Evolutionary conservation across 2,329 filamentous ascomycete species (phyloP).

Genomic region (Trichoderma oligosporum): DNA sequence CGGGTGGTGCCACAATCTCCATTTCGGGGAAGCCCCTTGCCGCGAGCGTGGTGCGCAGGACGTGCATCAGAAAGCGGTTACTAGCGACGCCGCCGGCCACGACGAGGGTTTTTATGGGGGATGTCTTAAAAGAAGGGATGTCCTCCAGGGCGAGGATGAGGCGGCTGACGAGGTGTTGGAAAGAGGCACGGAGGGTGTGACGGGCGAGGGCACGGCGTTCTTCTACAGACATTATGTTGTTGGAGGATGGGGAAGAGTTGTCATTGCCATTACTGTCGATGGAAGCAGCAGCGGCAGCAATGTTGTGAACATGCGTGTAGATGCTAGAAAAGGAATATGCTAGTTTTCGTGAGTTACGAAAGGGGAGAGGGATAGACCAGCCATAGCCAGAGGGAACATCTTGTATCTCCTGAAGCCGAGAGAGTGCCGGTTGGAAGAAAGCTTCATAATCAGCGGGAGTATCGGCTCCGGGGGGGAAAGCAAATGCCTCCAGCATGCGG

Average conservation of each 20-base stretch:
- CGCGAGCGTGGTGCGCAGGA: constrained; percentile 57
- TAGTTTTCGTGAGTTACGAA: constrained; percentile 55
- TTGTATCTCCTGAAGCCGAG: constrained; percentile 56
- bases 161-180: constrained; percentile 80
- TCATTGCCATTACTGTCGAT: neutral
- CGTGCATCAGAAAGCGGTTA: constrained; percentile 71
- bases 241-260: neutral
- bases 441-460: neutral
- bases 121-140: constrained; percentile 29
- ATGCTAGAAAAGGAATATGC: constrained; percentile 71
- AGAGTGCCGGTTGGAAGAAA: constrained; percentile 55
- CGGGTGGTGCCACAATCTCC: constrained; percentile 68
- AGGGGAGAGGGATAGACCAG: constrained; percentile 68
- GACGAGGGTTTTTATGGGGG: constrained; percentile 55
- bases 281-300: constrained; percentile 36
- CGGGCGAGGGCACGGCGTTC: constrained; percentile 68
- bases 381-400: constrained; percentile 37
- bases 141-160: constrained; percentile 62
- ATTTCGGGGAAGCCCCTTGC: constrained; percentile 62
- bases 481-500: constrained; percentile 72
- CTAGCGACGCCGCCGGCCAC: constrained; percentile 88
- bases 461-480: constrained; percentile 46
- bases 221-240: constrained; percentile 41
- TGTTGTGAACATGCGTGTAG: constrained; percentile 48
- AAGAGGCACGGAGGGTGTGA: constrained; percentile 73